These are phyloP conservation scores for Epipyxis sp. DNA, from an alignment of 108 stramenopile species.

Conservation along the genomic window DNA sequence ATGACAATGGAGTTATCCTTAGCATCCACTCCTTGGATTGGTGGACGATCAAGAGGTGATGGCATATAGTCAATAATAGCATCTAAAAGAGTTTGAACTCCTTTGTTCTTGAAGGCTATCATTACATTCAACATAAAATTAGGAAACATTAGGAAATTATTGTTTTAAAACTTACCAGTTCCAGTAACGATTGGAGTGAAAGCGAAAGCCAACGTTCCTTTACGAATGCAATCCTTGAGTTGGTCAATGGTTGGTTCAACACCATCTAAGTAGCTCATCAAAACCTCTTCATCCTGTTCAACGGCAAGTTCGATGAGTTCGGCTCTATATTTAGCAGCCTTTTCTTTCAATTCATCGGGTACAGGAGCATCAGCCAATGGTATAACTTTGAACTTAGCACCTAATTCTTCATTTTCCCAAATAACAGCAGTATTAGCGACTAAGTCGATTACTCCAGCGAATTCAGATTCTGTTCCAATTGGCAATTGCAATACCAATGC, in stretches of 20 bases:
- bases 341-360: slow-evolving; percentile 44
- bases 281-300: slow-evolving; percentile 50
- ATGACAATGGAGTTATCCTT: not conserved
- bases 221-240: slow-evolving; percentile 78
- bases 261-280: slow-evolving; percentile 52
- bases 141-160: too few species aligned
- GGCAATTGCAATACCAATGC: slow-evolving; percentile 51
- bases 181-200: slow-evolving; percentile 54
- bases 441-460: slow-evolving; percentile 84
- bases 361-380: slow-evolving; percentile 83
- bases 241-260: slow-evolving; percentile 58
- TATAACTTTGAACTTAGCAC: slow-evolving; percentile 80
- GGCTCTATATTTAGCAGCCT: slow-evolving; percentile 45
- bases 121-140: too few species aligned
- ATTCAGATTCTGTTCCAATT: slow-evolving; percentile 59
- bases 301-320: slow-evolving; percentile 51
- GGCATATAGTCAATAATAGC: slow-evolving; percentile 84
- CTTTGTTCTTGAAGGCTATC: slow-evolving; percentile 62
- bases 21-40: not conserved
- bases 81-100: slow-evolving; percentile 86
- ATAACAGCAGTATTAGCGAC: slow-evolving; percentile 83
- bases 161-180: too few species aligned
- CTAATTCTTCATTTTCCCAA: slow-evolving; percentile 89
- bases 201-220: slow-evolving; percentile 75
- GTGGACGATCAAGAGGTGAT: slow-evolving; percentile 70